Evolutionary conservation across 1,284 basidiomycete genomes (phyloP).

Genomic region (Spongiforma sp.): DNA sequence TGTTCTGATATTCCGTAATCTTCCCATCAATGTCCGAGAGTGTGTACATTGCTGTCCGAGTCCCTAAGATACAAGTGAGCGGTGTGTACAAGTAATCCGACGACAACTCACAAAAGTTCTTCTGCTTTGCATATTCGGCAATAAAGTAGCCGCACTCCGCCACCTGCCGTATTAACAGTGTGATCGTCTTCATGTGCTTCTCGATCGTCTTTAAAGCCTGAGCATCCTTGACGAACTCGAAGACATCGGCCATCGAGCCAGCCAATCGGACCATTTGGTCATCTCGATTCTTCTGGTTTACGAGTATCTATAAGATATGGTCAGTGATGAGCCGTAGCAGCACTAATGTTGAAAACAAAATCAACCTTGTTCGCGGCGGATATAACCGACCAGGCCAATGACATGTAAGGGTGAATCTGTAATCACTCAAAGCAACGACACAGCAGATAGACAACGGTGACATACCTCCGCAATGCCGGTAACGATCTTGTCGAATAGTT

Average conservation of each 20-base stretch:
- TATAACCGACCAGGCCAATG: background rate
- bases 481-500: background rate
- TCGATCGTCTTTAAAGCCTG: background rate
- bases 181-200: background rate
- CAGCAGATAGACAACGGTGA: background rate
- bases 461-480: background rate
- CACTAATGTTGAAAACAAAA: background rate
- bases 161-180: background rate
- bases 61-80: too few relatives aligned
- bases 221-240: background rate
- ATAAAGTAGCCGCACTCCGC: background rate
- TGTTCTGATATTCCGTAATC: too few relatives aligned
- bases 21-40: too few relatives aligned
- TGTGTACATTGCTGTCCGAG: too few relatives aligned
- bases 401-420: background rate
- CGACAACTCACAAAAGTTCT: too few relatives aligned
- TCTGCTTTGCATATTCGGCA: background rate
- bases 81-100: too few relatives aligned
- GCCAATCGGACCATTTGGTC: background rate
- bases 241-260: background rate
- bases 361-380: background rate
- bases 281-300: too few relatives aligned
- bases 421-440: background rate
- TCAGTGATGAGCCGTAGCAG: background rate
- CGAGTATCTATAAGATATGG: background rate